These are phyloP conservation scores for Fusarium vanettenii DNA, from an alignment of 2,329 filamentous ascomycete species.

Conservation along the genomic window DNA sequence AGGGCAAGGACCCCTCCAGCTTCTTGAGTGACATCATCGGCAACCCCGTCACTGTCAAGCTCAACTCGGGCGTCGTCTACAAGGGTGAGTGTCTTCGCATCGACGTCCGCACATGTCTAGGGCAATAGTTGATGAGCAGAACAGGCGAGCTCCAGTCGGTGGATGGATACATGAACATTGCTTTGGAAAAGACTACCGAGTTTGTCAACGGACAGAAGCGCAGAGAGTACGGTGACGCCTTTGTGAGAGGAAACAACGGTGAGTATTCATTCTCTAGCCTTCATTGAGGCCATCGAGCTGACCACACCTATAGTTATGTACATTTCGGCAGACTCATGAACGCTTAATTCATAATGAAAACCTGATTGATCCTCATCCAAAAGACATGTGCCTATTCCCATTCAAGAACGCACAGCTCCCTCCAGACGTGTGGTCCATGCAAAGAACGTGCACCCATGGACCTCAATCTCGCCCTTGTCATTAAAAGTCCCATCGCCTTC, in stretches of 20 bases:
- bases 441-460: constrained; percentile 73
- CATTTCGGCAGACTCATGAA: constrained; percentile 71
- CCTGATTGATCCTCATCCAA: constrained; percentile 14
- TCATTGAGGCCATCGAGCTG: constrained; percentile 4
- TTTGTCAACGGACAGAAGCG: constrained; percentile 86
- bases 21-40: constrained; percentile 97
- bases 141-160: constrained; percentile 94
- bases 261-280: constrained; percentile 34
- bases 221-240: constrained; percentile 91
- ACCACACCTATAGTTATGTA: constrained; percentile 69
- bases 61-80: constrained; percentile 98
- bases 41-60: constrained; percentile 92
- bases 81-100: constrained; percentile 72
- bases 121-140: constrained; percentile 6
- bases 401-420: background rate
- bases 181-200: constrained; percentile 94
- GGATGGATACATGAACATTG: constrained; percentile 99
- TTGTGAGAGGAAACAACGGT: constrained; percentile 97
- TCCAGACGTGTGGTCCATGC: constrained; percentile 67
- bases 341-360: constrained; percentile 30
- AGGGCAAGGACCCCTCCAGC: constrained; percentile 91
- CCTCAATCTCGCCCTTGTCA: constrained; percentile 68
- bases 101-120: background rate
- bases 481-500: constrained; percentile 67
- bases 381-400: background rate